phyloP scores from a whole-genome alignment of 495 filamentous ascomycete genomes.

The Penicillium verhagenii region DNA sequence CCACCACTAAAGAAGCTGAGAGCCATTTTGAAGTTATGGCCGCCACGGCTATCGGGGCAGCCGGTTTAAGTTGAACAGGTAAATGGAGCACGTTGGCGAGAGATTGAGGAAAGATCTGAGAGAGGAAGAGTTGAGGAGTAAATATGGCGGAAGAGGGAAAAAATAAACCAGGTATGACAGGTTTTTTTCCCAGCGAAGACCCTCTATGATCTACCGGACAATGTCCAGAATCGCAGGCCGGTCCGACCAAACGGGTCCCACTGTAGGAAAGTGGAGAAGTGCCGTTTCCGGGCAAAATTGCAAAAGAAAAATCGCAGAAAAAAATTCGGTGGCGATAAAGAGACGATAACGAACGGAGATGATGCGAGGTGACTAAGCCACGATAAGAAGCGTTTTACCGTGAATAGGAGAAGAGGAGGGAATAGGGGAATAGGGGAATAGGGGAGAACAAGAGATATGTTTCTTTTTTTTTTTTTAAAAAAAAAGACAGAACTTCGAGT shows the following conservation, averaged over 20 bases:
- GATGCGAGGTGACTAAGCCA: neutral
- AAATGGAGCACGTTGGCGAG: conserved; percentile 1
- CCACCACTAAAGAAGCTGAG: conserved; percentile 51
- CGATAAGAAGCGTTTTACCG: neutral
- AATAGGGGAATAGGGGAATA: neutral
- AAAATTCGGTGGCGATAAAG: neutral
- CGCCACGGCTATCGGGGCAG: conserved; percentile 22
- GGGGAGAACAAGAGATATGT: neutral
- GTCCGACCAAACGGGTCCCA: conserved; percentile 32
- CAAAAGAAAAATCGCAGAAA: too few relatives aligned
- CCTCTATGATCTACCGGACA: conserved; percentile 25
- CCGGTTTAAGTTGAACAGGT: conserved; percentile 9
- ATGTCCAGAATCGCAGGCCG: conserved; percentile 28
- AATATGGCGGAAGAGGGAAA: conserved; percentile 7
- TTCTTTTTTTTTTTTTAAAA: too few relatives aligned
- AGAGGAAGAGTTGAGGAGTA: conserved; percentile 2
- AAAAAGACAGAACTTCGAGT: neutral
- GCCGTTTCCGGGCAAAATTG: conserved; percentile 25
- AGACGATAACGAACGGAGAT: conserved; percentile 3
- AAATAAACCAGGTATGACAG: conserved; percentile 15
- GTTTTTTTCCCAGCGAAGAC: conserved; percentile 16
- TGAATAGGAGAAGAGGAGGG: neutral
- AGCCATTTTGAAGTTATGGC: conserved; percentile 40
- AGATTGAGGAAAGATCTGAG: neutral
- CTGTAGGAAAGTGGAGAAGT: conserved; percentile 23